Conservation (phyloP, 2,329 filamentous ascomycete genomes). For the Passalora sequoiae region DNA sequence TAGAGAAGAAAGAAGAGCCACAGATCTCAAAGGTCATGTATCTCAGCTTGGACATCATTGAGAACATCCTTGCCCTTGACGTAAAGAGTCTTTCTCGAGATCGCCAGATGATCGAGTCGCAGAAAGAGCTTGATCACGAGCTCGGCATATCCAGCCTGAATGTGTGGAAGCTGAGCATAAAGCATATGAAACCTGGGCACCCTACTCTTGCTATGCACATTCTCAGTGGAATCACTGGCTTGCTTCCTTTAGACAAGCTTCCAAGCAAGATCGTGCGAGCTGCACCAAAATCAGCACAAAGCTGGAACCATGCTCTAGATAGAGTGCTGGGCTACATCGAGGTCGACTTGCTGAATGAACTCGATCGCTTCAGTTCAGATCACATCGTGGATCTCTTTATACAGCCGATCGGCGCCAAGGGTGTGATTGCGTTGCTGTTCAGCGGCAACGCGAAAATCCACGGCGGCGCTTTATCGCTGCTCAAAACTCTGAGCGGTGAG, state of each 20-base stretch:
- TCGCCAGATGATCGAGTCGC: conserved; percentile 59
- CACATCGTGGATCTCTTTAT: conserved; percentile 67
- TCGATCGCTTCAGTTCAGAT: conserved; percentile 68
- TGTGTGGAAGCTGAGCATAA: conserved; percentile 73
- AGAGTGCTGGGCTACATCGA: conserved; percentile 60
- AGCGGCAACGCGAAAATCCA: conserved; percentile 75
- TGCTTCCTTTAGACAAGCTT: conserved; percentile 73
- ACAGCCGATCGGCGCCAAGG: conserved; percentile 62
- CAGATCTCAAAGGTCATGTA: conserved; percentile 34
- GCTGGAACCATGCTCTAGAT: conserved; percentile 71
- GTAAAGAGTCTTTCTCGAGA: conserved; percentile 65
- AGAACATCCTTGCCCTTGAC: conserved; percentile 63
- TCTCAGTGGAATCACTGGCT: conserved; percentile 62
- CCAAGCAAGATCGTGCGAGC: conserved; percentile 34
- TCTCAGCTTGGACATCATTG: conserved; percentile 60
- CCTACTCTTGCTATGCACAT: conserved; percentile 70
- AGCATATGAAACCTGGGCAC: conserved; percentile 61
- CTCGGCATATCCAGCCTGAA: conserved; percentile 64
- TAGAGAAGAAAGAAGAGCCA: conserved; percentile 30
- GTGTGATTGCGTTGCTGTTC: conserved; percentile 73
- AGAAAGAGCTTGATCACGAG: conserved; percentile 60
- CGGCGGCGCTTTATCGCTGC: conserved; percentile 71
- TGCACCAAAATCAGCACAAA: conserved; percentile 54
- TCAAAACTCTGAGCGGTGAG: conserved; percentile 76
- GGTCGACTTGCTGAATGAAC: conserved; percentile 66